Conservation (phyloP, 2,329 filamentous ascomycete genomes). For the Acrocalymma vagum region DNA sequence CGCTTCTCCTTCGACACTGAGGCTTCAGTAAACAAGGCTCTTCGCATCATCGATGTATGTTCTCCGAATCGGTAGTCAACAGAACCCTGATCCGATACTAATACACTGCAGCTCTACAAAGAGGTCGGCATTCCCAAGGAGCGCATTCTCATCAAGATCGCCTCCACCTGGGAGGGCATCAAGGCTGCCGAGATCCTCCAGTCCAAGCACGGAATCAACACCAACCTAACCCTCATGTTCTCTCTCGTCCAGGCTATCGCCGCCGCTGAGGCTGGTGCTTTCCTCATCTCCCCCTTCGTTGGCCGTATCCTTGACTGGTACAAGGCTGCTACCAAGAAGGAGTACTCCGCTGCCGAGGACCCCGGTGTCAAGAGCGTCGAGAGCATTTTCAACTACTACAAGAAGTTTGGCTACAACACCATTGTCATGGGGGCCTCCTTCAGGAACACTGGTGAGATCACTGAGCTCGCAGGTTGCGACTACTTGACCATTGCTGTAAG, state of each 20-base stretch:
- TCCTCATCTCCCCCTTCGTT: conserved; percentile 99
- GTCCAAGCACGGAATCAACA: conserved; percentile 95
- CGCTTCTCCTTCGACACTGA: conserved; percentile 94
- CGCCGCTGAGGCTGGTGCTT: conserved; percentile 92
- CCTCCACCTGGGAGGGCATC: conserved; percentile 99
- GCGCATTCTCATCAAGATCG: conserved; percentile 97
- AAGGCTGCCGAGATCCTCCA: conserved; percentile 97
- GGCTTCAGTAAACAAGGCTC: conserved; percentile 91
- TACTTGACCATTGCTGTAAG: conserved; percentile 96
- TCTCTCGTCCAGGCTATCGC: conserved; percentile 93
- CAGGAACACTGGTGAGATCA: conserved; percentile 96
- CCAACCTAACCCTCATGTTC: conserved; percentile 99
- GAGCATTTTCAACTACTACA: conserved; percentile 99
- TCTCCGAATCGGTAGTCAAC: background rate
- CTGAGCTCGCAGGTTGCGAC: conserved; percentile 96
- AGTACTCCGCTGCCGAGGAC: conserved; percentile 88
- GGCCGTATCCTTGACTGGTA: conserved; percentile 99
- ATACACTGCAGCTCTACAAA: conserved; percentile 81
- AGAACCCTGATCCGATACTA: conserved; percentile 21
- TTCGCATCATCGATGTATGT: conserved; percentile 92
- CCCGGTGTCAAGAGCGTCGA: conserved; percentile 95
- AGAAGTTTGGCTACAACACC: conserved; percentile 99
- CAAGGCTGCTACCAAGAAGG: conserved; percentile 95
- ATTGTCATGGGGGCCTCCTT: conserved; percentile 99
- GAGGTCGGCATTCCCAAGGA: conserved; percentile 90